Conservation (phyloP, 768 basidiomycete species). For the Vararia minispora region DNA sequence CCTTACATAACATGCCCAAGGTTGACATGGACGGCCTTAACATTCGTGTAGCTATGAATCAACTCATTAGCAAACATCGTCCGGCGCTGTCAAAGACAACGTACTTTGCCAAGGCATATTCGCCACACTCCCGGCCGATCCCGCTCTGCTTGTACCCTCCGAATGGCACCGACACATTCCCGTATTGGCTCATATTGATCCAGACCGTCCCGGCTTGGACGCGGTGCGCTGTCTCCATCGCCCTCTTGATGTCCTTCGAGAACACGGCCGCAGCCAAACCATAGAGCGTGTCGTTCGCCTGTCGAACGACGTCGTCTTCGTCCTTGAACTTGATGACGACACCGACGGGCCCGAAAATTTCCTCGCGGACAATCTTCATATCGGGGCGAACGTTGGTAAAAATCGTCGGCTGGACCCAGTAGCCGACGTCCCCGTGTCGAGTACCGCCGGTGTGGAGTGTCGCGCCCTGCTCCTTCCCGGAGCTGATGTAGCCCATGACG, state of each 20-base stretch:
- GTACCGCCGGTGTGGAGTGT: constrained; percentile 53
- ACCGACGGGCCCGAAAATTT: constrained; percentile 77
- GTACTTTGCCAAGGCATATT: constrained; percentile 47
- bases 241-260: constrained; percentile 32
- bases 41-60: constrained; percentile 40
- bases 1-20: constrained; percentile 23
- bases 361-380: constrained; percentile 67
- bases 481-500: constrained; percentile 68
- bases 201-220: constrained; percentile 33
- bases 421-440: constrained; percentile 47
- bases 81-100: constrained; percentile 15
- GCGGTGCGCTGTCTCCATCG: constrained; percentile 27
- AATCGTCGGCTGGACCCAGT: constrained; percentile 66
- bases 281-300: constrained; percentile 38
- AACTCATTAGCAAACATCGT: not conserved
- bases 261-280: constrained; percentile 40
- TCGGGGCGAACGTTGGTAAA: constrained; percentile 54
- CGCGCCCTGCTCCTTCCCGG: constrained; percentile 64
- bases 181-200: constrained; percentile 6
- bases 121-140: constrained; percentile 56
- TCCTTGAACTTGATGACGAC: constrained; percentile 69
- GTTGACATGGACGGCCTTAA: constrained; percentile 53
- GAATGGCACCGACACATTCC: constrained; percentile 52
- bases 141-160: constrained; percentile 80
- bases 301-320: constrained; percentile 23